phyloP scores from a whole-genome alignment of 2,329 filamentous ascomycete species.

The Fusarium oligoseptatum region DNA sequence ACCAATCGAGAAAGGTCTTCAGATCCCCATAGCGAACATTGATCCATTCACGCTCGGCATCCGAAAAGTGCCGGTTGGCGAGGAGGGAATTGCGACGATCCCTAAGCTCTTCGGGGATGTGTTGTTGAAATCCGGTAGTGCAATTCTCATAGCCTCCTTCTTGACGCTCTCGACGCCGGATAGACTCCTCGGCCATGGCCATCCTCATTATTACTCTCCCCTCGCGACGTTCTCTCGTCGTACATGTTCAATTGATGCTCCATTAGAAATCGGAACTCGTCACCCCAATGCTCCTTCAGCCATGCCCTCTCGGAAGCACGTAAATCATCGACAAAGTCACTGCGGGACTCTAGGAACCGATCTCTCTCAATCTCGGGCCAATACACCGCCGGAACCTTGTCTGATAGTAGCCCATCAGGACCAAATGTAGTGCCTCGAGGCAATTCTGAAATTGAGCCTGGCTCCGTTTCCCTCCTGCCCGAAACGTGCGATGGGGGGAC shows the following conservation, averaged over 20 bases:
- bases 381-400: background rate
- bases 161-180: background rate
- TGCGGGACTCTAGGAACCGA: background rate
- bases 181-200: background rate
- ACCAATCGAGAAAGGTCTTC: background rate
- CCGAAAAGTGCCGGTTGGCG: background rate
- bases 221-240: background rate
- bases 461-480: background rate
- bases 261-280: background rate
- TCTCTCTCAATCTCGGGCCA: conserved; percentile 1
- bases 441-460: background rate
- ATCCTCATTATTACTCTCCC: background rate
- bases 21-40: background rate
- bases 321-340: background rate
- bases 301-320: background rate
- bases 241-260: background rate
- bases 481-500: background rate
- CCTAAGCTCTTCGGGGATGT: background rate
- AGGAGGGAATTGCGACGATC: background rate
- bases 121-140: background rate
- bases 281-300: background rate
- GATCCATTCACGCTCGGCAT: background rate
- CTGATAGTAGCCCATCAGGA: background rate
- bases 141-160: background rate
- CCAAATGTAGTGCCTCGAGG: conserved; percentile 1